A percentile compares a stretch with the other conserved stretches of the same genome.
Conservation (phyloP, 2,329 filamentous ascomycete genomes). For the Cryphonectria japonica region DNA sequence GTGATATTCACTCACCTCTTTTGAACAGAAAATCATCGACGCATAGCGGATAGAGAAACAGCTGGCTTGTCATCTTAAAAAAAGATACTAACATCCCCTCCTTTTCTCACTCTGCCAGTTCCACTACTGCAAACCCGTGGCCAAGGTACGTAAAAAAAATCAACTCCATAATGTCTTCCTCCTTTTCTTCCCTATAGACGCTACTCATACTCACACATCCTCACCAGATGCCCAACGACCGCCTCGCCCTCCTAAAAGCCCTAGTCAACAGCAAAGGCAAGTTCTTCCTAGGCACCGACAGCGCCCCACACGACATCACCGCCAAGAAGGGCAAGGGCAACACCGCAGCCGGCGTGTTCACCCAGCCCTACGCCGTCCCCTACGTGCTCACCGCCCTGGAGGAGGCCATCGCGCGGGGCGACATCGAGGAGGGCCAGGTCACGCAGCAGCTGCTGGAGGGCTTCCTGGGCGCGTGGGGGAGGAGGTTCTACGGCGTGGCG, state of each 20-base stretch:
- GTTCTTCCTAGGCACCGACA: slow-evolving; percentile 76
- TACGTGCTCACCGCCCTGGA: slow-evolving; percentile 63
- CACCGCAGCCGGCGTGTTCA: slow-evolving; percentile 77
- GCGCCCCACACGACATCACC: slow-evolving; percentile 64
- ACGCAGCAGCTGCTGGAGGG: slow-evolving; percentile 57
- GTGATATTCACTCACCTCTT: neutral
- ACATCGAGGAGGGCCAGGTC: slow-evolving; percentile 55
- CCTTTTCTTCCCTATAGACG: no score
- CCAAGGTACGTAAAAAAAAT: slow-evolving; percentile 46
- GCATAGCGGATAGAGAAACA: neutral
- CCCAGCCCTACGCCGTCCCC: slow-evolving; percentile 68
- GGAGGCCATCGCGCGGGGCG: slow-evolving; percentile 59
- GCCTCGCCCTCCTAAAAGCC: slow-evolving; percentile 71
- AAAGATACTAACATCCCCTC: slow-evolving; percentile 6
- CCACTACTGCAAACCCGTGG: slow-evolving; percentile 73
- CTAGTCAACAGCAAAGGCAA: slow-evolving; percentile 62
- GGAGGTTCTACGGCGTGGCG: slow-evolving; percentile 59
- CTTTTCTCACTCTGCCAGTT: slow-evolving; percentile 47
- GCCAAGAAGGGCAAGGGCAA: slow-evolving; percentile 61
- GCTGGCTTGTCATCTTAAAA: no score
- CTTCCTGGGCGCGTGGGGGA: slow-evolving; percentile 58
- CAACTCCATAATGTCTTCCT: no score
- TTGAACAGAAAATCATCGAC: slow-evolving; percentile 36
- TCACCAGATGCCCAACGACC: slow-evolving; percentile 56
- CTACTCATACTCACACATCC: neutral